phyloP scores from a whole-genome alignment of 768 basidiomycete species.

The Pleurotus sapidus region DNA sequence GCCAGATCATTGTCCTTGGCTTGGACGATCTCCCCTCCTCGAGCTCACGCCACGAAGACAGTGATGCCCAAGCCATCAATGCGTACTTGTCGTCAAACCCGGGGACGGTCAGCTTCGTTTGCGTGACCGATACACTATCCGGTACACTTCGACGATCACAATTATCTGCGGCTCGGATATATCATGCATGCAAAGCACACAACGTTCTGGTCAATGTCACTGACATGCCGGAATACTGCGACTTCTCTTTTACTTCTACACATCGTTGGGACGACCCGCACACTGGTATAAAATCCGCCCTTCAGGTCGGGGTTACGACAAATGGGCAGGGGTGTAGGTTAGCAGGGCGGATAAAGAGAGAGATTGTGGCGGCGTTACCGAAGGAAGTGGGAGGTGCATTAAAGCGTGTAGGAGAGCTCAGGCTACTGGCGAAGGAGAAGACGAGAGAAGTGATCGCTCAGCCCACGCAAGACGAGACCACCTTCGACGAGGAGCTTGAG shows the following conservation, averaged over 20 bases:
- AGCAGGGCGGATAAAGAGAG: constrained; percentile 73
- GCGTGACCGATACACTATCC: constrained; percentile 78
- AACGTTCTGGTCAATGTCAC: constrained; percentile 83
- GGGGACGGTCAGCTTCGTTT: constrained; percentile 47
- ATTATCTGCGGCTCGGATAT: constrained; percentile 57
- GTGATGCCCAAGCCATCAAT: constrained; percentile 46
- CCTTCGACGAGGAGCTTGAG: constrained; percentile 36
- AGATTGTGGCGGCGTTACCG: constrained; percentile 76
- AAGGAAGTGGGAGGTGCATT: constrained; percentile 74
- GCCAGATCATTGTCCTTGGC: constrained; percentile 58
- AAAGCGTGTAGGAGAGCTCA: constrained; percentile 65
- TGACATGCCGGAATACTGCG: constrained; percentile 82
- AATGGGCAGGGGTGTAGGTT: constrained; percentile 91
- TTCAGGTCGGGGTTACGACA: constrained; percentile 84
- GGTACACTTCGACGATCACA: constrained; percentile 35
- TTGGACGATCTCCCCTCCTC: constrained; percentile 45
- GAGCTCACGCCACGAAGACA: constrained; percentile 21
- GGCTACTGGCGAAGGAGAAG: constrained; percentile 46
- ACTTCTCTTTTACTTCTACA: constrained; percentile 84
- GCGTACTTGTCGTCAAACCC: constrained; percentile 35
- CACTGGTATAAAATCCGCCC: constrained; percentile 41
- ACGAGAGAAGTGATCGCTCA: constrained; percentile 17
- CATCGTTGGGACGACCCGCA: constrained; percentile 70
- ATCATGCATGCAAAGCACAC: constrained; percentile 47
- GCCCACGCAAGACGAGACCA: constrained; percentile 8